Conservation (phyloP, 2,329 filamentous ascomycete species). For the Tolypocladium album region DNA sequence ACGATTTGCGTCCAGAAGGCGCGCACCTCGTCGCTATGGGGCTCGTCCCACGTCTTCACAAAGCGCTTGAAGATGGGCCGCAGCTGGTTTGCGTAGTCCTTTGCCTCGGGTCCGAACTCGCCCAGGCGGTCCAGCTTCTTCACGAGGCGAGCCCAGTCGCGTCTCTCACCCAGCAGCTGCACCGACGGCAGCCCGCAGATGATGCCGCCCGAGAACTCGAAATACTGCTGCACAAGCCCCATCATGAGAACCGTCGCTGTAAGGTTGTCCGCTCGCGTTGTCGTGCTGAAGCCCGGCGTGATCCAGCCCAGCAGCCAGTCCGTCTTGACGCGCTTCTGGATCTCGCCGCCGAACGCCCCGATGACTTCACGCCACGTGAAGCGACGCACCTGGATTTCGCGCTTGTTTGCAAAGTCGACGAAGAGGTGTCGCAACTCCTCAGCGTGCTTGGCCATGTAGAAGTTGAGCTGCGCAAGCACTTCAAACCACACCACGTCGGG, state of each 20-base stretch:
- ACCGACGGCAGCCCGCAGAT: constrained; percentile 32
- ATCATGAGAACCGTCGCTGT: constrained; percentile 33
- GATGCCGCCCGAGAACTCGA: constrained; percentile 22
- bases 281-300: constrained; percentile 31
- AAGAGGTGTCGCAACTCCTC: constrained; percentile 34
- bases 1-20: constrained; percentile 35
- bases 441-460: constrained; percentile 36
- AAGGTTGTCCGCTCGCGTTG: constrained; percentile 23
- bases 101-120: constrained; percentile 31
- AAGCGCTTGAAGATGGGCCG: constrained; percentile 33
- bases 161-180: constrained; percentile 24
- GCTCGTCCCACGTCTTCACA: constrained; percentile 30
- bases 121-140: constrained; percentile 29
- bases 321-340: constrained; percentile 26
- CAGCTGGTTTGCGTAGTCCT: constrained; percentile 25
- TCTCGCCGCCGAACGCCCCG: constrained; percentile 24
- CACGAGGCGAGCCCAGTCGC: constrained; percentile 30
- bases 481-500: constrained; percentile 47
- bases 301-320: constrained; percentile 31
- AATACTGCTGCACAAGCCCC: constrained; percentile 30
- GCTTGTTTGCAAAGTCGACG: constrained; percentile 30
- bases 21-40: constrained; percentile 17
- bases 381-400: constrained; percentile 23
- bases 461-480: constrained; percentile 38
- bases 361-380: constrained; percentile 15